These are phyloP conservation scores for Trypanosoma scelopori DNA, from an alignment of 208 protist genomes.

Conservation along the genomic window DNA sequence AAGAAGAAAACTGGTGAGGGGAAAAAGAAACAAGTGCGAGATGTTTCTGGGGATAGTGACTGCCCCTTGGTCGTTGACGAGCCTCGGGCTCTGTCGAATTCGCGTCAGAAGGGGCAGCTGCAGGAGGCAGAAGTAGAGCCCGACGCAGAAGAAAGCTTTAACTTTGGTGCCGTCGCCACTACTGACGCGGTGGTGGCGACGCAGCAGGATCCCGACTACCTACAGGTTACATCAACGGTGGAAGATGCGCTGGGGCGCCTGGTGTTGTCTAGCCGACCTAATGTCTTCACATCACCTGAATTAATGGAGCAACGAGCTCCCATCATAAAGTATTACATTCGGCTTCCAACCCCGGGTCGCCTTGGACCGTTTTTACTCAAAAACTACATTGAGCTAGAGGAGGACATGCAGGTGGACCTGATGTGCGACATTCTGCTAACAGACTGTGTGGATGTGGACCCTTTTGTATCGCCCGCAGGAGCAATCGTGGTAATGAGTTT, in stretches of 20 bases:
- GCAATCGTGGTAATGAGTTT: constrained; percentile 42
- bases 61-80: background rate
- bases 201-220: constrained; percentile 54
- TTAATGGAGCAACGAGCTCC: constrained; percentile 32
- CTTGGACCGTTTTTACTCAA: constrained; percentile 56
- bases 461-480: constrained; percentile 47
- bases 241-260: constrained; percentile 59
- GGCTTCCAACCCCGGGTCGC: constrained; percentile 48
- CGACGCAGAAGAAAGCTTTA: too few species aligned
- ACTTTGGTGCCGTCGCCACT: too few species aligned
- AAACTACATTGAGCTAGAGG: constrained; percentile 59
- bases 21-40: constrained; percentile 11
- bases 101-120: background rate
- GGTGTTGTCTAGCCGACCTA: constrained; percentile 53
- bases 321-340: constrained; percentile 57
- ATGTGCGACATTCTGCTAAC: constrained; percentile 76
- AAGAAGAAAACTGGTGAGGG: background rate
- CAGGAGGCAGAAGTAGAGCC: constrained; percentile 8
- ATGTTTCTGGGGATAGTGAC: background rate
- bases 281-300: constrained; percentile 59
- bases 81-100: too few species aligned
- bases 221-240: constrained; percentile 56
- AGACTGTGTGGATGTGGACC: constrained; percentile 67
- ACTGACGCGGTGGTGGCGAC: too few species aligned
- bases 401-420: constrained; percentile 65